Base-by-base conservation (phyloP, 805 yeast species). In the Suhomyces faveliae region DNA sequence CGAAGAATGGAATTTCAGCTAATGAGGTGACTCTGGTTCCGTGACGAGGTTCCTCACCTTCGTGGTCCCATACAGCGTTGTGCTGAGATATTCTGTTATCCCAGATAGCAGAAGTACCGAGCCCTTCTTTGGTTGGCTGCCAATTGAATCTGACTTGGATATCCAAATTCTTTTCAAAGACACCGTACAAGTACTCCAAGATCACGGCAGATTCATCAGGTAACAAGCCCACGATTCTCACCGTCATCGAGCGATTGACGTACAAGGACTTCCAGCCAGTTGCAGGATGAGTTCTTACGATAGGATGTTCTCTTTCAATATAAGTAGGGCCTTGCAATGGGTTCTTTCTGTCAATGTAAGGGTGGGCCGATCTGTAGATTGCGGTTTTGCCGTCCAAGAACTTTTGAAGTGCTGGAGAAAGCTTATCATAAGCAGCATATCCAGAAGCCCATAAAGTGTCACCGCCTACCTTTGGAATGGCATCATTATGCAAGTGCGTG, bases 361-460 rank as follows among this genome's bases (percentile, higher is more conserved):
- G 52, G 52, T 74, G 75, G 9, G 73, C 74, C 17, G 76, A 68
- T 24, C 64, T 57, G 59, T 69, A 71, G 38, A 73, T 64, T 20
- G 80, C 82, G 10, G 67, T 65, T 63, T 78, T 77, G 11, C 81
- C 81, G 49, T 79, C 83, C 56, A 79, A 67, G 57, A 78, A 79
- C 51, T 67, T 51, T 59, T 76, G 76, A 42, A 79, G 65, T 1
- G 75, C 76, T 19, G 78, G 79, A 2, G 82, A 77, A 47, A 80
- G 67, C 62, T 76, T 76, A 55, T 80, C 84, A 59, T 75, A 80
- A 35, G 83, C 80, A 43, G 73, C 83, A 53, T 78, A 79, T n/a
- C 83, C 83, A 35, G 80, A 74, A 3, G 78, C 60, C 81, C 81
- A 79, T n/a, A 68, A 52, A 12, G 84, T 80, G 58, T 80, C 84